Percentiles rank a stretch among this genome's conserved stretches.
These are phyloP conservation scores for Musa schizocarpa DNA, from an alignment of 176 grass and related monocot species.

Conservation along the genomic window DNA sequence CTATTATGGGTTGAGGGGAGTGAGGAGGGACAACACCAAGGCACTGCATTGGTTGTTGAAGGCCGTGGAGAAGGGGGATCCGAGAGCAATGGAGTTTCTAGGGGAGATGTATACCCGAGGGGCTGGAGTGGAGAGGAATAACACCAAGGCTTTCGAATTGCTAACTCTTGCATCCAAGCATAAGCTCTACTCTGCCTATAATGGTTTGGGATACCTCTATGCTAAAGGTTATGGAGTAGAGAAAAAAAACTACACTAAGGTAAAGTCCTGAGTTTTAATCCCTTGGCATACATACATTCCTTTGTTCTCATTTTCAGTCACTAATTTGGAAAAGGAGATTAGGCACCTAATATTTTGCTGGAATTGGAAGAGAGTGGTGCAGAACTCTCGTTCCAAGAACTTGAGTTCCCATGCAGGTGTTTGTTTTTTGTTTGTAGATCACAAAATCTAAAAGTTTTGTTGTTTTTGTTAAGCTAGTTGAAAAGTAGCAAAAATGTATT, in stretches of 20 bases:
- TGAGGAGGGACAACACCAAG: slow-evolving; percentile 70
- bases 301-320: background rate
- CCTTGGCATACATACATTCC: background rate
- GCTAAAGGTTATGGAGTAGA: slow-evolving; percentile 97
- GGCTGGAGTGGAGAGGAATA: slow-evolving; percentile 84
- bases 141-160: slow-evolving; percentile 86
- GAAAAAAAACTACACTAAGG: slow-evolving; percentile 82
- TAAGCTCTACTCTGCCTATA: slow-evolving; percentile 92
- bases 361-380: background rate
- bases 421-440: no score
- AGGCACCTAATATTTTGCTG: no score
- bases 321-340: no score
- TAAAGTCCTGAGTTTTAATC: slow-evolving; percentile 17
- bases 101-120: slow-evolving; percentile 96
- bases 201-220: slow-evolving; percentile 94
- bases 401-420: background rate
- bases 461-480: no score
- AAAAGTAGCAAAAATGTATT: no score
- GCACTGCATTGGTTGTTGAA: slow-evolving; percentile 80
- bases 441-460: no score
- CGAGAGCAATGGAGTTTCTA: slow-evolving; percentile 60
- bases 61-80: slow-evolving; percentile 79
- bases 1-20: slow-evolving; percentile 89
- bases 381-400: background rate
- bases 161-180: slow-evolving; percentile 67